Evolutionary conservation across 495 filamentous ascomycete species (phyloP).

Genomic region (Neurospora terricola): DNA sequence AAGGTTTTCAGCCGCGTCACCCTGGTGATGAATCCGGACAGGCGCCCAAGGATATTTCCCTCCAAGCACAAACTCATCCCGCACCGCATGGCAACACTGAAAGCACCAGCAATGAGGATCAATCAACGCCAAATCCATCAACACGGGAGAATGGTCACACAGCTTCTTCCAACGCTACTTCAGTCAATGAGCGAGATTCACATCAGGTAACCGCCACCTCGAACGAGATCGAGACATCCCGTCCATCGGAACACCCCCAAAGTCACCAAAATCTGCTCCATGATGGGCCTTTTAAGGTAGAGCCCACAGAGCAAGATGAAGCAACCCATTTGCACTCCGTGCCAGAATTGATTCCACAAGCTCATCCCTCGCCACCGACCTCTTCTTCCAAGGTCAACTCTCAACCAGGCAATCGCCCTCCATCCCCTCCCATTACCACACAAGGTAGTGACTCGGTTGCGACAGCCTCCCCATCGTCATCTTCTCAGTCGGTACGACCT

Average conservation of each 20-base stretch:
- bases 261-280: not conserved
- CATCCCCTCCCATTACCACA: not conserved
- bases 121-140: not conserved
- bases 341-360: not conserved
- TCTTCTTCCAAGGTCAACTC: not conserved
- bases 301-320: not conserved
- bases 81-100: not conserved
- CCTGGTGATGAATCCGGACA: not conserved
- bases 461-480: not conserved
- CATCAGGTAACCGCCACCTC: not conserved
- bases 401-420: not conserved
- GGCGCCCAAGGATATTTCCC: not conserved
- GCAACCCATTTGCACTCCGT: not conserved
- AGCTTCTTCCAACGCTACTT: not conserved
- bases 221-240: not conserved
- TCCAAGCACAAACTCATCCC: not conserved
- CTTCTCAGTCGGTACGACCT: not conserved
- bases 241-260: not conserved
- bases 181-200: not conserved
- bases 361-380: not conserved
- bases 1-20: not conserved
- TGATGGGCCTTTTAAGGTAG: not conserved
- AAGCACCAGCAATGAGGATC: not conserved
- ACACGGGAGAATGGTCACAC: not conserved
- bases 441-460: not conserved